Percentiles rank a stretch among this genome's conserved stretches.
These are phyloP conservation scores for Agrocybe chaxingu DNA, from an alignment of 768 basidiomycete species.

Conservation along the genomic window DNA sequence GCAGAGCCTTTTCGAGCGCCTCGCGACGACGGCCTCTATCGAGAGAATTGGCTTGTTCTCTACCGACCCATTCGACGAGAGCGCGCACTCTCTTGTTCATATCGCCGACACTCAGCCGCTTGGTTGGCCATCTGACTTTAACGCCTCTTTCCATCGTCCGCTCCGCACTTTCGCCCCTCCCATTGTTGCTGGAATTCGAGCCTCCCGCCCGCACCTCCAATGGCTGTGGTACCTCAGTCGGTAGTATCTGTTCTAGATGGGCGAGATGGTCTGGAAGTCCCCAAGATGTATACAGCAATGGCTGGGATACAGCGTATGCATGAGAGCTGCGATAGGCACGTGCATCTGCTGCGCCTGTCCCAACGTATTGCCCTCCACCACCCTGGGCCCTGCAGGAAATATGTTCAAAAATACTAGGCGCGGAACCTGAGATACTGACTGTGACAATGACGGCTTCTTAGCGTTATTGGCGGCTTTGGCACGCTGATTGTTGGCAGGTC, in stretches of 20 bases:
- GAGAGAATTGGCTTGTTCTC: conserved; percentile 75
- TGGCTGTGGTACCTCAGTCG: conserved; percentile 69
- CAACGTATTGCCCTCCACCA: conserved; percentile 34
- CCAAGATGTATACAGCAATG: conserved; percentile 83
- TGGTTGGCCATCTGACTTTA: conserved; percentile 90
- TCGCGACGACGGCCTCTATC: conserved; percentile 70
- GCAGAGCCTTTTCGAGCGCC: conserved; percentile 58
- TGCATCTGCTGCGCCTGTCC: conserved; percentile 43
- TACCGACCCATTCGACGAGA: conserved; percentile 91
- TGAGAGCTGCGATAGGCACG: conserved; percentile 77
- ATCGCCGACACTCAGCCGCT: conserved; percentile 93
- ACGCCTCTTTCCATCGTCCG: conserved; percentile 71
- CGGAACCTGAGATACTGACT: conserved; percentile 24
- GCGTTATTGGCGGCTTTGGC: conserved; percentile 37
- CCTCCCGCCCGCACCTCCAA: conserved; percentile 60
- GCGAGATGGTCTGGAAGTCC: conserved; percentile 90
- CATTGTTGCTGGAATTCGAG: conserved; percentile 20
- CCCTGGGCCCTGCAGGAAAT: conserved; percentile 47
- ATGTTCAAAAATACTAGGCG: conserved; percentile 36
- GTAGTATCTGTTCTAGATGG: conserved; percentile 82
- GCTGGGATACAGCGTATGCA: conserved; percentile 76
- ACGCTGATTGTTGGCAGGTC: conserved; percentile 32
- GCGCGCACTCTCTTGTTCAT: conserved; percentile 94
- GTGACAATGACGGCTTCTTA: conserved; percentile 34
- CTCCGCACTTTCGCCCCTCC: conserved; percentile 53